phyloP scores from a whole-genome alignment of 2,329 filamentous ascomycete species.

The Huntiella moniliformis region DNA sequence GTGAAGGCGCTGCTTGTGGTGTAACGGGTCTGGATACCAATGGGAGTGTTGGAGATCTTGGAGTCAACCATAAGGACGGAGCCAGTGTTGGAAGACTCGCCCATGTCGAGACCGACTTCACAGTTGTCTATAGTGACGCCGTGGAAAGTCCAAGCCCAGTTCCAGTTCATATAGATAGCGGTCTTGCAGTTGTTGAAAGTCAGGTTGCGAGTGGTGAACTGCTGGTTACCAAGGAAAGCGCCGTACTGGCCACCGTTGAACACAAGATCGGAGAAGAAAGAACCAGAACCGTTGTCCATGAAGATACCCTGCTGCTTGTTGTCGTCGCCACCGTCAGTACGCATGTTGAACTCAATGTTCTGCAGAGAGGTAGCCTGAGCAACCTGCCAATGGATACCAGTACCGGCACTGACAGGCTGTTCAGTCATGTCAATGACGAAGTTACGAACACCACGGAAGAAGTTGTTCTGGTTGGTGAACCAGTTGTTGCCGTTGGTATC shows the following conservation, averaged over 20 bases:
- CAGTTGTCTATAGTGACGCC: slow-evolving; percentile 57
- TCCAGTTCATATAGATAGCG: slow-evolving; percentile 79
- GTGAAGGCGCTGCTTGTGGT: slow-evolving; percentile 40
- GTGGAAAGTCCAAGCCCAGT: slow-evolving; percentile 74
- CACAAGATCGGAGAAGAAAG: slow-evolving; percentile 64
- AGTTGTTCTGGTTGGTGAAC: slow-evolving; percentile 70
- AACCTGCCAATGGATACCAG: slow-evolving; percentile 71
- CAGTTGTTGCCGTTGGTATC: slow-evolving; percentile 47
- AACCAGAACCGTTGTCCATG: slow-evolving; percentile 71
- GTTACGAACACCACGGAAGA: slow-evolving; percentile 68
- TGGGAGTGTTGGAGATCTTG: slow-evolving; percentile 53
- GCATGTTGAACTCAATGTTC: slow-evolving; percentile 69
- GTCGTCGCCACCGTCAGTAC: slow-evolving; percentile 38
- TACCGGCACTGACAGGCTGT: slow-evolving; percentile 40
- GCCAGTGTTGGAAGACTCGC: slow-evolving; percentile 55
- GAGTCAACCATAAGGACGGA: slow-evolving; percentile 73
- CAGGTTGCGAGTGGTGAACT: slow-evolving; percentile 70
- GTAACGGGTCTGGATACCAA: slow-evolving; percentile 64
- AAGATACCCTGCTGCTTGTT: slow-evolving; percentile 63
- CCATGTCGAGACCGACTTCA: slow-evolving; percentile 60
- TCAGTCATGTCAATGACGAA: slow-evolving; percentile 59
- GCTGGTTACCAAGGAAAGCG: slow-evolving; percentile 67
- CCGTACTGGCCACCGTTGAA: slow-evolving; percentile 71
- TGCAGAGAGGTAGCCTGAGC: slow-evolving; percentile 67
- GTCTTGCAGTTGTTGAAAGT: slow-evolving; percentile 69